Base-by-base conservation (phyloP, 768 basidiomycete genomes). In the Rhizopogon rudus region DNA sequence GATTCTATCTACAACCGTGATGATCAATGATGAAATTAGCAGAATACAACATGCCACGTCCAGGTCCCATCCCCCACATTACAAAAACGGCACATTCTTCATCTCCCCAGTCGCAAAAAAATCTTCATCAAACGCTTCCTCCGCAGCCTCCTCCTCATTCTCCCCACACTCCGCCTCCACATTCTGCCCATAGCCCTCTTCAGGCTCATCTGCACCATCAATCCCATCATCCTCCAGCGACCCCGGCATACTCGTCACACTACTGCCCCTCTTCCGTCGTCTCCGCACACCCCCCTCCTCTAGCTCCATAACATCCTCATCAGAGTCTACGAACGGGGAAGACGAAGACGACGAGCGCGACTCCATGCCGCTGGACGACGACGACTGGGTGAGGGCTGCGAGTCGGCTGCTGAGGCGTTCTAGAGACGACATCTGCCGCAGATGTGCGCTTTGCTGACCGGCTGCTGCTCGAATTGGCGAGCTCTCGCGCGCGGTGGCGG, bases 161-260 rank as follows among this genome's bases (percentile, higher is more conserved):
- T n/a, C n/a, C n/a, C n/a, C n/a, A n/a, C n/a, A n/a, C n/a, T 78
- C 70, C 17, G 57, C 62, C 25, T 67, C 70, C 8, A 68, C 68
- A 1, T 64, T 64, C 16, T 70, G 68, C 5, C 70, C 68, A 9
- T 69, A 71, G 0, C 61, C 69, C 5, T 64, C 65, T 1, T 59
- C 66, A 12, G 63, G 63, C 29, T 56, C 65, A n/a, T 63, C 64
- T 13, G 67, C 69, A 31, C 68, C 80, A 42, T 81, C 80, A 57
- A 81, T 69, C 14, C 73, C 81, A 58, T 78, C 75, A 58, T 86
- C 81, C 56, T 87, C 82, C 57, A 93, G 69, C 20, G 89, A 87
- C 29, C 92, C 92, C 10, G 91, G 92, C 88, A 95, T 93, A 64
- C 91, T 93, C 42, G 82, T 81, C 69, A 87, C 81, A 59, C 91